These are phyloP conservation scores for Tubosaeta sp. DNA, from an alignment of 768 basidiomycete species.

Conservation along the genomic window DNA sequence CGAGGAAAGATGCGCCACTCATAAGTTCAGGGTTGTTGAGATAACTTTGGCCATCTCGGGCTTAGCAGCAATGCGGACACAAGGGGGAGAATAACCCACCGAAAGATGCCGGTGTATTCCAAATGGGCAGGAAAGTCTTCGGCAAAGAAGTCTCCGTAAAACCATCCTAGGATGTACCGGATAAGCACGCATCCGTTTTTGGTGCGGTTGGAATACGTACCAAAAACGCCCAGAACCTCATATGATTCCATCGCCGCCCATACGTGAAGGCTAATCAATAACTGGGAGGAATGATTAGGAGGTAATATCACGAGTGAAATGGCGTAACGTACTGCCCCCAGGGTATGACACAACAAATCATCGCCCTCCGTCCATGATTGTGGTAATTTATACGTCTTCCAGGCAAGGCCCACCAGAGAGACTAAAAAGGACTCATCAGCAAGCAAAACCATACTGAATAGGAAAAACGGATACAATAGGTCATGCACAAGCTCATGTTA, in stretches of 20 bases:
- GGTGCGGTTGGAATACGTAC: conserved; percentile 35
- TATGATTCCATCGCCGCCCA: conserved; percentile 91
- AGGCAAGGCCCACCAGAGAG: conserved; percentile 80
- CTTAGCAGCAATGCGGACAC: not conserved
- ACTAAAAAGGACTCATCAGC: conserved; percentile 41
- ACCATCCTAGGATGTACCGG: conserved; percentile 66
- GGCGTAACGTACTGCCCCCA: conserved; percentile 67
- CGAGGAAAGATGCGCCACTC: conserved; percentile 95
- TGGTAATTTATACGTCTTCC: conserved; percentile 86
- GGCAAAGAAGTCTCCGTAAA: conserved; percentile 97
- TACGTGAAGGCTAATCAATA: conserved; percentile 80
- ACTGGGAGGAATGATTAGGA: conserved; percentile 37
- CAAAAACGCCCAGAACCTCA: conserved; percentile 92
- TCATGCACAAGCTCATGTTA: conserved; percentile 93
- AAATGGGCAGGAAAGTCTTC: conserved; percentile 87
- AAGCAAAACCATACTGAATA: not conserved
- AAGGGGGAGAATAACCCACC: conserved; percentile 40
- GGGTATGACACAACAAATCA: conserved; percentile 80
- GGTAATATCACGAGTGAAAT: not conserved
- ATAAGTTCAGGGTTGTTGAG: conserved; percentile 94
- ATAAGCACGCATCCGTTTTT: conserved; percentile 2
- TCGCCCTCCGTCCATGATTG: conserved; percentile 84
- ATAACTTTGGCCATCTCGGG: conserved; percentile 45
- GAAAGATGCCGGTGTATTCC: conserved; percentile 96
- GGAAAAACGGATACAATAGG: conserved; percentile 61